Evolutionary conservation across 2,329 filamentous ascomycete genomes (phyloP).

Genomic region (Paecilomyces dactylethromorphus): DNA sequence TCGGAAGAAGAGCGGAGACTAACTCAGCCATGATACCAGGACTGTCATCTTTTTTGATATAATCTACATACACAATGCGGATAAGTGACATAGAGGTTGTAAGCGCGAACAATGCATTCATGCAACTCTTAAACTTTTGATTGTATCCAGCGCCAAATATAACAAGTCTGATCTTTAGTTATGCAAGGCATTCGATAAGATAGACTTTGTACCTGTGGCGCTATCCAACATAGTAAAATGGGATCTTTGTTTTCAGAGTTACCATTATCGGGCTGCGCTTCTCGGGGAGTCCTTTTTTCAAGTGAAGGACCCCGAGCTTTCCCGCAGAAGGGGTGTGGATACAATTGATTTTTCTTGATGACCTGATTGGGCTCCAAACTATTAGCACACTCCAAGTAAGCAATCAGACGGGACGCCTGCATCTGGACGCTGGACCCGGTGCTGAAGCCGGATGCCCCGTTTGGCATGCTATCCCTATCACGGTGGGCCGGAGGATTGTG

Average conservation of each 20-base stretch:
- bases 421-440: neutral
- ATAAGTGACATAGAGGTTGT: neutral
- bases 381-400: neutral
- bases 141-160: neutral
- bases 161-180: neutral
- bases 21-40: neutral
- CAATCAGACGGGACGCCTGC: neutral
- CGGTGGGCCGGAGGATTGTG: neutral
- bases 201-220: neutral
- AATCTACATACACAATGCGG: neutral
- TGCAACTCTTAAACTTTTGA: neutral
- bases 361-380: neutral
- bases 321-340: neutral
- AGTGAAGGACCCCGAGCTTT: neutral
- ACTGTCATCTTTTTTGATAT: neutral
- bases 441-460: neutral
- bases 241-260: neutral
- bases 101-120: neutral
- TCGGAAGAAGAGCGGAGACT: neutral
- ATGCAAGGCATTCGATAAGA: neutral
- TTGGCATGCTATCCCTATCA: neutral
- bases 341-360: neutral
- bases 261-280: neutral
- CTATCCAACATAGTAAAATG: neutral
- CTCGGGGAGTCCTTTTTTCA: neutral